A percentile compares a stretch with the other conserved stretches of the same genome.
These are phyloP conservation scores for Bigelowiella natans DNA, from an alignment of 78 protist species.

Conservation along the genomic window DNA sequence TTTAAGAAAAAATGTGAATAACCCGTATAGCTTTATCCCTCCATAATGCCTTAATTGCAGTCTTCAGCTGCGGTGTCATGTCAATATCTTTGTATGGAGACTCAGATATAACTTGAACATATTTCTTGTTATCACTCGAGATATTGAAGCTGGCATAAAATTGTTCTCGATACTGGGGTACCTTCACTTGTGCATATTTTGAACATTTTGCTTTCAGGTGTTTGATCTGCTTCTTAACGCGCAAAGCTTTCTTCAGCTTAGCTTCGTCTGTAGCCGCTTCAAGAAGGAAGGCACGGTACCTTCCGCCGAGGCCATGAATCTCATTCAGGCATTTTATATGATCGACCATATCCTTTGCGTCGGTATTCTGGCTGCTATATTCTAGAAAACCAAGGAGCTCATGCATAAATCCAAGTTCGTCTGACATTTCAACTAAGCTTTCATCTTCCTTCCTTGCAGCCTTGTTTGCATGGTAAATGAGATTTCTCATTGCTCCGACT, in stretches of 20 bases:
- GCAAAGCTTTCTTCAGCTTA: background rate
- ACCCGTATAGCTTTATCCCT: background rate
- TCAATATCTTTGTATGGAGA: background rate
- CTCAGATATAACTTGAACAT: background rate
- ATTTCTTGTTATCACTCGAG: background rate
- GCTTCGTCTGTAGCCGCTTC: background rate
- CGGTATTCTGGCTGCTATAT: background rate
- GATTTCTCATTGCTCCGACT: background rate
- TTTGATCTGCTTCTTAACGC: background rate
- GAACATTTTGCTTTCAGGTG: background rate
- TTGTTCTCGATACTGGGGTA: background rate
- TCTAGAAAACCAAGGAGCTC: background rate
- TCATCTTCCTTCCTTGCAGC: background rate
- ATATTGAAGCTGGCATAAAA: background rate
- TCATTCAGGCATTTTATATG: background rate
- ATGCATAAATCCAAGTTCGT: background rate
- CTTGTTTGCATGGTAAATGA: background rate
- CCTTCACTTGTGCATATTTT: background rate
- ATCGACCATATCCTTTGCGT: background rate
- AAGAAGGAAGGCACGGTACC: background rate
- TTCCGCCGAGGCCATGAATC: background rate
- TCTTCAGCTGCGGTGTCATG: background rate
- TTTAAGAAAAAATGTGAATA: too few relatives aligned
- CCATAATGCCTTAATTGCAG: background rate
- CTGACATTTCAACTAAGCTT: background rate